These are phyloP conservation scores for Buxus sempervirens DNA, from an alignment of 164 flowering plant genomes.

Conservation along the genomic window DNA sequence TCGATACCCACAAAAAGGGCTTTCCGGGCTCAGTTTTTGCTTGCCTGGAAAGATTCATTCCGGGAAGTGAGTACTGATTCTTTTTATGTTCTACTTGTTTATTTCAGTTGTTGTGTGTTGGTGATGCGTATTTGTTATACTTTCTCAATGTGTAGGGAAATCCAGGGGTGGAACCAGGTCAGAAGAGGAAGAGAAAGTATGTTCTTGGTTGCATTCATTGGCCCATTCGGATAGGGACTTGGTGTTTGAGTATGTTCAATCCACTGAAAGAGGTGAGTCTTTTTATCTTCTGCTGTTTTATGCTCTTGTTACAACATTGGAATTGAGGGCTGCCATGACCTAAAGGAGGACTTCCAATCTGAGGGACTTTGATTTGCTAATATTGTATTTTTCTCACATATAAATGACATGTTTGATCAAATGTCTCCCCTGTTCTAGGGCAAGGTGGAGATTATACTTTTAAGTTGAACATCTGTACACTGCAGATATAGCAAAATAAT, in stretches of 20 bases:
- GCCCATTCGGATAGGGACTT: slow-evolving; percentile 47
- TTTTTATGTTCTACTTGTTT: background rate
- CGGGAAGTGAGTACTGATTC: slow-evolving; percentile 28
- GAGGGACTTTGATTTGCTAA: background rate
- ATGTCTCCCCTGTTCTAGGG: too few relatives aligned
- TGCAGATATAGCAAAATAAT: too few relatives aligned
- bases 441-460: too few relatives aligned
- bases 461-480: too few relatives aligned
- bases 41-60: slow-evolving; percentile 26
- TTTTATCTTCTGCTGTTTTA: background rate
- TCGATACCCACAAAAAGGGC: slow-evolving; percentile 8
- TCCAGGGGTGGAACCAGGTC: slow-evolving; percentile 46
- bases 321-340: background rate
- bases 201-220: slow-evolving; percentile 59
- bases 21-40: slow-evolving; percentile 12
- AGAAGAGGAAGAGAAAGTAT: slow-evolving; percentile 63
- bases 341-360: background rate
- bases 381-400: background rate
- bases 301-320: background rate
- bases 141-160: slow-evolving; percentile 30
- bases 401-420: too few relatives aligned
- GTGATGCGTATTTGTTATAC: slow-evolving; percentile 5
- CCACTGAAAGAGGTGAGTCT: slow-evolving; percentile 74
- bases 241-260: slow-evolving; percentile 64
- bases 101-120: background rate